phyloP scores from a whole-genome alignment of 805 yeast genomes.

The Saccharomycopsis fodiens region DNA sequence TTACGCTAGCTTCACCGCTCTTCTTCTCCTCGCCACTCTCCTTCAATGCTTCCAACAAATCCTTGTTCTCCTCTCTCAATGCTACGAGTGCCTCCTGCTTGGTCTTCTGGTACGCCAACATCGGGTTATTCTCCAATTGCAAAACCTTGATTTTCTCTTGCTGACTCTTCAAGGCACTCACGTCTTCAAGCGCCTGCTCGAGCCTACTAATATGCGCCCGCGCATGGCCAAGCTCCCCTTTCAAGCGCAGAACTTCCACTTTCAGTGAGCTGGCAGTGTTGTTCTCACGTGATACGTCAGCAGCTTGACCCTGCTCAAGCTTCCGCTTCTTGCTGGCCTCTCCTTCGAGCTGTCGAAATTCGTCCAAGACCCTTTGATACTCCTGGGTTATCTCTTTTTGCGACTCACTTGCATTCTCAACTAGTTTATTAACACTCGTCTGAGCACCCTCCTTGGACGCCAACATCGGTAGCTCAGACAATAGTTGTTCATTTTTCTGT shows the following conservation, averaged over 20 bases:
- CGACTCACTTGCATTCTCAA: background rate
- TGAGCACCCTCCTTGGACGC: slow-evolving; percentile 28
- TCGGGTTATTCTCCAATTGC: slow-evolving; percentile 62
- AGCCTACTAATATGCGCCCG: slow-evolving; percentile 31
- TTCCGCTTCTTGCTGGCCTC: no score
- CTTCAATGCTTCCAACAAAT: slow-evolving; percentile 31
- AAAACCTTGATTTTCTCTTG: slow-evolving; percentile 42
- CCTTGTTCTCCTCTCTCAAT: slow-evolving; percentile 52
- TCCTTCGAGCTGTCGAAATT: no score
- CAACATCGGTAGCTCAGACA: background rate
- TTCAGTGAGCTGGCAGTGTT: no score
- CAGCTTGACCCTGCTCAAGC: no score
- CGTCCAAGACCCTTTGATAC: background rate
- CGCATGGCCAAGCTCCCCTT: background rate
- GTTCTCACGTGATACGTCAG: no score
- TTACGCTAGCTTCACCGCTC: background rate
- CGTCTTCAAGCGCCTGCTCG: slow-evolving; percentile 29
- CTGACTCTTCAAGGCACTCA: slow-evolving; percentile 33
- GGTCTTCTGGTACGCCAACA: slow-evolving; percentile 50
- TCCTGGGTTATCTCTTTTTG: background rate
- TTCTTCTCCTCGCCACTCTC: slow-evolving; percentile 20
- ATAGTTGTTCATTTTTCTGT: slow-evolving; percentile 24
- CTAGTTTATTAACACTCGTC: background rate
- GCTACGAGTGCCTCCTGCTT: slow-evolving; percentile 44
- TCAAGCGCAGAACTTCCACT: background rate